Conservation (phyloP, 805 yeast species). For the Pichia phayaonensis region DNA sequence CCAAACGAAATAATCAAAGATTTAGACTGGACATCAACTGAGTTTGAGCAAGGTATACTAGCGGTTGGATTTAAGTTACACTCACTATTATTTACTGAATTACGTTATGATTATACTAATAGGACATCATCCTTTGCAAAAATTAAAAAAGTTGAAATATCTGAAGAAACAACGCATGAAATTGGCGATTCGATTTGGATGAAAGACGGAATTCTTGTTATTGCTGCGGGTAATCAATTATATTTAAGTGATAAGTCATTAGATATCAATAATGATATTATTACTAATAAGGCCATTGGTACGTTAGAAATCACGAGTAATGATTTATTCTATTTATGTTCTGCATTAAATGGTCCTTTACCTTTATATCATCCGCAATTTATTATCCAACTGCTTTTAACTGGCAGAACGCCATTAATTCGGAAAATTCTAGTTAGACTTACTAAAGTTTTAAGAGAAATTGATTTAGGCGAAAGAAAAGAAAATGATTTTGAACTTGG, state of each 20-base stretch:
- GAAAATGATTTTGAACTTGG: slow-evolving; percentile 22
- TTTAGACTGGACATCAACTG: slow-evolving; percentile 81
- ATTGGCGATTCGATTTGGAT: slow-evolving; percentile 92
- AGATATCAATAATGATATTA: slow-evolving; percentile 41
- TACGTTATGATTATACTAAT: slow-evolving; percentile 85
- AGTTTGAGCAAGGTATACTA: slow-evolving; percentile 58
- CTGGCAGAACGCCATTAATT: slow-evolving; percentile 49
- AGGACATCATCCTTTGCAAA: slow-evolving; percentile 69
- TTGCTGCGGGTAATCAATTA: slow-evolving; percentile 86
- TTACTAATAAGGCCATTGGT: slow-evolving; percentile 49
- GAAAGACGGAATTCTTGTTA: slow-evolving; percentile 65
- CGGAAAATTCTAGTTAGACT: slow-evolving; percentile 49
- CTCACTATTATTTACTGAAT: slow-evolving; percentile 67
- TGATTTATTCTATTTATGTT: slow-evolving; percentile 59
- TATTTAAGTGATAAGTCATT: slow-evolving; percentile 69
- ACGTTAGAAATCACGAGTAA: slow-evolving; percentile 47
- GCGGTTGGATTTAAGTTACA: slow-evolving; percentile 68
- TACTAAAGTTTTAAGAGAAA: slow-evolving; percentile 46
- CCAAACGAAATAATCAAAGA: slow-evolving; percentile 42
- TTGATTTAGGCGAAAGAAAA: slow-evolving; percentile 30
- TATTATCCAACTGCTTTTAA: slow-evolving; percentile 64
- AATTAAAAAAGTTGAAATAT: slow-evolving; percentile 64
- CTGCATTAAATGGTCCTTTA: slow-evolving; percentile 79
- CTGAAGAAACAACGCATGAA: slow-evolving; percentile 63
- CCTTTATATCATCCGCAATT: slow-evolving; percentile 91